Evolutionary conservation across 2,329 filamentous ascomycete genomes (phyloP), one percentile per base, ranked within the genome.

Genomic region (Myriosclerotinia duriaeana): DNA sequence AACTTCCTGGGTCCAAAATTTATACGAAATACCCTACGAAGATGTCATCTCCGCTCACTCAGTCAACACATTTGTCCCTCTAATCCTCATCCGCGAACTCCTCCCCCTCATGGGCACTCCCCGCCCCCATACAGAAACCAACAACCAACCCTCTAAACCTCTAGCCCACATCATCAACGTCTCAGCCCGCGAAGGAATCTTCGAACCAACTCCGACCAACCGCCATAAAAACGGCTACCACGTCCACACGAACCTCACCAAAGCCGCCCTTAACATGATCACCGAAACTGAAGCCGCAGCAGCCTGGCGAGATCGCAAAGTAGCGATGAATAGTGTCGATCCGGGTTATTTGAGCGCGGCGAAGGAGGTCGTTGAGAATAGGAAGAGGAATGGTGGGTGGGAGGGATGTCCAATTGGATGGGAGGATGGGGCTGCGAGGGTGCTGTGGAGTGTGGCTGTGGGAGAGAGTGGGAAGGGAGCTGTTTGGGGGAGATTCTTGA

Each of bases 211-310:
- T 1, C 65, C 65, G 2, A 42, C 22, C 7, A 64, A 66, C 2
- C 42, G 46, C 4, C 30, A 58, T 14, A 70, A 71, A 50, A 64
- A 66, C 1, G 69, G 69, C 11, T 55, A 68, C 30, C 68, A 71
- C n/a, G 68, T 70, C 2, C 69, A 71, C 50, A 71, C 69, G 0
- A 71, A 71, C 42, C 56, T 71, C 12, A 60, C 69, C n/a, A 71
- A 71, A 65, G 69, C 68, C 9, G 68, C 69, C 14, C 60, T 71
- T 20, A 71, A 71, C n/a, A 71, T 71, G 69, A 40, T 71, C 3
- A 71, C 68, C 1, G 69, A 71, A 20, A 71, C 69, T 0, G 69
- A 71, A 66, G 68, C 66, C 22, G 60, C 42, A 34, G 65, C 67
- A 14, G 65, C 69, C 8, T 71, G 69, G 69, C 60, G 55, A 14